These are phyloP conservation scores for Cyberlindnera meyerae DNA, from an alignment of 805 yeast genomes.

Conservation along the genomic window DNA sequence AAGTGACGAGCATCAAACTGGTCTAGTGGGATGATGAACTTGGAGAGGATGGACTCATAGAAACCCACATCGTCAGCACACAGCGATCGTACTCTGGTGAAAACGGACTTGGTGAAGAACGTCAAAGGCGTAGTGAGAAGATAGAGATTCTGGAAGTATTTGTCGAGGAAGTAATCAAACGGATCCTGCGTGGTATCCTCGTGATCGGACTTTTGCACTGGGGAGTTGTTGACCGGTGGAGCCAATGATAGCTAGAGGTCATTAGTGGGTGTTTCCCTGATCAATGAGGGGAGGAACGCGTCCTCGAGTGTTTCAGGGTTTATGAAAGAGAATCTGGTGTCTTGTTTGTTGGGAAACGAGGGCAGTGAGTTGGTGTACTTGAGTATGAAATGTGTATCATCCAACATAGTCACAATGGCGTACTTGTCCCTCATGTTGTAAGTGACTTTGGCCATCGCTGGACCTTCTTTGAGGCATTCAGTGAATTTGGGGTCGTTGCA, in stretches of 20 bases:
- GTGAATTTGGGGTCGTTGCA: conserved; percentile 3
- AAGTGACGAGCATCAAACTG: conserved; percentile 40
- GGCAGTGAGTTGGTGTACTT: conserved; percentile 4
- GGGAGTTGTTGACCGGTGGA: conserved; percentile 22
- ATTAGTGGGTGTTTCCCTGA: conserved; percentile 7
- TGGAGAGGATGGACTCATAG: conserved; percentile 26
- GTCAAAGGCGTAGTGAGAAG: conserved; percentile 32
- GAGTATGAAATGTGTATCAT: conserved; percentile 3
- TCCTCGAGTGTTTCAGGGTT: background rate
- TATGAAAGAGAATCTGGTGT: background rate
- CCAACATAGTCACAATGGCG: conserved; percentile 11
- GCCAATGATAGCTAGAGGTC: conserved; percentile 19
- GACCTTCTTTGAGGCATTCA: background rate
- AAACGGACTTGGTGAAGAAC: conserved; percentile 44
- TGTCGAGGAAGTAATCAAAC: conserved; percentile 26
- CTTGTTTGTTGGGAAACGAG: background rate
- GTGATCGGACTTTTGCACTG: conserved; percentile 11
- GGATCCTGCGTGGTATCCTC: conserved; percentile 19
- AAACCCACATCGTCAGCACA: conserved; percentile 27
- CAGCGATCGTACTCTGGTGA: conserved; percentile 41
- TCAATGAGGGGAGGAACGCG: background rate
- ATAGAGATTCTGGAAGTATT: conserved; percentile 34
- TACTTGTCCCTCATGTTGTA: conserved; percentile 19
- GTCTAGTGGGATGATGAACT: conserved; percentile 32
- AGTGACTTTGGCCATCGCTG: conserved; percentile 16